These are phyloP conservation scores for Annona squamosa DNA, from an alignment of 164 flowering plant species.

Conservation along the genomic window DNA sequence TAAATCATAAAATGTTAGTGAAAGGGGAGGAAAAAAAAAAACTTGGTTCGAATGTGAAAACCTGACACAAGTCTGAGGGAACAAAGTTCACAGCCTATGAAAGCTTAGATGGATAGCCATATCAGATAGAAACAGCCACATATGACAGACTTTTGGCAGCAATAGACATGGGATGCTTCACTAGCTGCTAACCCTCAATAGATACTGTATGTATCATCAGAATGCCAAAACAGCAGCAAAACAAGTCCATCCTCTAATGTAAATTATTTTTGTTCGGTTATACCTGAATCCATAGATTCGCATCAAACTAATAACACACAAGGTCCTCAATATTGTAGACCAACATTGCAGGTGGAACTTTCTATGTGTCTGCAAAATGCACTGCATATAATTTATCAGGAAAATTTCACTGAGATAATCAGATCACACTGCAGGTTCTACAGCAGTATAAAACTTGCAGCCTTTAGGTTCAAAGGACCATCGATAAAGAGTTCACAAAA, in stretches of 20 bases:
- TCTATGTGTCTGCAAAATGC: no score
- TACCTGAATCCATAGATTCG: background rate
- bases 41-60: no score
- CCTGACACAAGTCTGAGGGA: no score
- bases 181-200: background rate
- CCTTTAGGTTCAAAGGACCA: background rate
- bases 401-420: background rate
- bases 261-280: no score
- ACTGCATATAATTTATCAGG: background rate
- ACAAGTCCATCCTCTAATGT: background rate
- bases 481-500: background rate
- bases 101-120: background rate
- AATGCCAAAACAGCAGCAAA: background rate
- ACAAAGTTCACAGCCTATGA: no score
- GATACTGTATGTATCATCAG: background rate
- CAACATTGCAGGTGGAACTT: background rate
- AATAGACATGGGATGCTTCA: background rate
- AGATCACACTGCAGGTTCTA: background rate
- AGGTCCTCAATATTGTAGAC: background rate
- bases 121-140: background rate
- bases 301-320: no score
- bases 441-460: background rate
- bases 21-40: no score
- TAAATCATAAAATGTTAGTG: background rate
- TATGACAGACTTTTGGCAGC: background rate